Conservation (phyloP, 2,329 filamentous ascomycete genomes). For the Dactylellina leptospora region DNA sequence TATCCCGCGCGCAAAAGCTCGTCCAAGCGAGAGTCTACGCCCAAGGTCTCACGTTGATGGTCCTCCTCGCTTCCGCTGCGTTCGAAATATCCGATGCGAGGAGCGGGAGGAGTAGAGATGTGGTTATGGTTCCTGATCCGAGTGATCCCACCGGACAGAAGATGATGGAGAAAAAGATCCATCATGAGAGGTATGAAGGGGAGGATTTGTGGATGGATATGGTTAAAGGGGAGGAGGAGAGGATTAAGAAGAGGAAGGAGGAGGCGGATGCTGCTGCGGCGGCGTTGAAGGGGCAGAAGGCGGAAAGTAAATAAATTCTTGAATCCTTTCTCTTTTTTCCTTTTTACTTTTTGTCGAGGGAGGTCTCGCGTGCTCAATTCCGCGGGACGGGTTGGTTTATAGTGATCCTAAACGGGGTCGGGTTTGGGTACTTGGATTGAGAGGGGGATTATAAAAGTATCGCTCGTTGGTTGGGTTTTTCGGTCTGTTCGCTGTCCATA, state of each 20-base stretch:
- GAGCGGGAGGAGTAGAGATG: constrained; percentile 80
- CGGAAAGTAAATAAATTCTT: constrained; percentile 17
- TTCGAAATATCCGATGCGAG: constrained; percentile 84
- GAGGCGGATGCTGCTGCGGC: constrained; percentile 25
- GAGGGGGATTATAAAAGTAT: no score
- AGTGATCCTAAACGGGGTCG: no score
- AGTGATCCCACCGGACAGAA: constrained; percentile 75
- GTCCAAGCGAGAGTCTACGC: constrained; percentile 95
- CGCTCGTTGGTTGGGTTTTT: no score
- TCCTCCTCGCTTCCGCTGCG: constrained; percentile 80
- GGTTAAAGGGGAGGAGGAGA: constrained; percentile 56
- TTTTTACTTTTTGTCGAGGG: neutral
- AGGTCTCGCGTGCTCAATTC: constrained; percentile 11
- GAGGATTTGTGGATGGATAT: constrained; percentile 83
- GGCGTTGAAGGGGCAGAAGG: constrained; percentile 10
- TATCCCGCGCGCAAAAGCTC: constrained; percentile 81
- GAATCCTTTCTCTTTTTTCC: neutral
- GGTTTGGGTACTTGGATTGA: no score
- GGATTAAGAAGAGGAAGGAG: constrained; percentile 53
- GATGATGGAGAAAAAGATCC: constrained; percentile 84
- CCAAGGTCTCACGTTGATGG: constrained; percentile 84
- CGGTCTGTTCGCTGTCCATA: no score
- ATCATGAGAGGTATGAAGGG: constrained; percentile 85
- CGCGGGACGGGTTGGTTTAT: constrained; percentile 27
- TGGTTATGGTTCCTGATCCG: constrained; percentile 79